phyloP scores from a whole-genome alignment of 495 filamentous ascomycete species.

The Neurospora intermedia region DNA sequence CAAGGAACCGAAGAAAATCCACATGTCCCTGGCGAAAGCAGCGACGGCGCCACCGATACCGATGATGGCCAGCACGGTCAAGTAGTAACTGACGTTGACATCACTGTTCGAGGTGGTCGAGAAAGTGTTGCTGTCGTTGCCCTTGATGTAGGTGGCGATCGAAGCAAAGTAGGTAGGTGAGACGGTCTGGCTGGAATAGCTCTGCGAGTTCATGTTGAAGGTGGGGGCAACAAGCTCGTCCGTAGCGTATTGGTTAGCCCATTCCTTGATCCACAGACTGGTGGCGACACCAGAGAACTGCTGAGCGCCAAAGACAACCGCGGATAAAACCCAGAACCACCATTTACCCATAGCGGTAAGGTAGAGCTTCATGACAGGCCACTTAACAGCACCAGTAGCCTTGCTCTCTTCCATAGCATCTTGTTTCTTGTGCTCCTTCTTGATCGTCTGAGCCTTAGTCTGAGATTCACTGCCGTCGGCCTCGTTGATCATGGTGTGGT shows the following conservation, averaged over 20 bases:
- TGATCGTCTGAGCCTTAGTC: slow-evolving; percentile 26
- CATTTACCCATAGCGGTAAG: slow-evolving; percentile 81
- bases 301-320: slow-evolving; percentile 63
- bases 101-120: slow-evolving; percentile 26
- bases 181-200: slow-evolving; percentile 17
- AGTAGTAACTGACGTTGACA: slow-evolving; percentile 75
- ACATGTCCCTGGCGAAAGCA: slow-evolving; percentile 68
- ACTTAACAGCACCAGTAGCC: slow-evolving; percentile 74
- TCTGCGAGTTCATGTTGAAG: slow-evolving; percentile 28
- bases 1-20: slow-evolving; percentile 87
- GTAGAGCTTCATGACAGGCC: slow-evolving; percentile 74
- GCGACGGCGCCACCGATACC: slow-evolving; percentile 62
- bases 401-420: slow-evolving; percentile 59
- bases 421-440: slow-evolving; percentile 37
- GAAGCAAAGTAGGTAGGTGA: slow-evolving; percentile 28
- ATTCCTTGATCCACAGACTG: slow-evolving; percentile 89
- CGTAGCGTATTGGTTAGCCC: slow-evolving; percentile 51
- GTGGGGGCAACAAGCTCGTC: slow-evolving; percentile 18
- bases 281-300: slow-evolving; percentile 76
- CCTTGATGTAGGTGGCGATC: slow-evolving; percentile 22
- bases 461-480: slow-evolving; percentile 23
- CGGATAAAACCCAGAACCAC: slow-evolving; percentile 81
- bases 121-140: slow-evolving; percentile 8
- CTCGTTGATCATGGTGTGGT: slow-evolving; percentile 35
- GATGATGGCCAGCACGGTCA: slow-evolving; percentile 70